Conservation (phyloP, 768 basidiomycete species). For the Boletus rubescentipes region DNA sequence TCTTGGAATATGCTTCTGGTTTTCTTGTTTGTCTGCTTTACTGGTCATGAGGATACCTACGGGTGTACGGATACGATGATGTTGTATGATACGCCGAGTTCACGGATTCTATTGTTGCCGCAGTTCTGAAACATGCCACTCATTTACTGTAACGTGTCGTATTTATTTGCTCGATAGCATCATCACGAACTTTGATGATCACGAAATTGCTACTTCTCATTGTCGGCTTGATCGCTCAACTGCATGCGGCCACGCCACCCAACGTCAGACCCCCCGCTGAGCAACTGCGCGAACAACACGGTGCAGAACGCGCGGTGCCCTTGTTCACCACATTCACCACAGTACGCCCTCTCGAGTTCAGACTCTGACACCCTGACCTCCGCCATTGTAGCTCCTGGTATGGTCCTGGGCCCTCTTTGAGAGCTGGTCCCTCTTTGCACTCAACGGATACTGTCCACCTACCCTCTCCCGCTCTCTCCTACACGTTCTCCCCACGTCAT, state of each 20-base stretch:
- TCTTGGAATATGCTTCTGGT: too few species aligned
- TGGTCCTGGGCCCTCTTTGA: slow-evolving; percentile 13
- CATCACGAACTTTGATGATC: background rate
- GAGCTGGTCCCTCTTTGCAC: background rate
- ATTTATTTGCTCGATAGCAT: too few species aligned
- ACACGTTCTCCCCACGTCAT: background rate
- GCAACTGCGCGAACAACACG: slow-evolving; percentile 13
- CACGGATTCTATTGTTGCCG: too few species aligned
- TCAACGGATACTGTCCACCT: background rate
- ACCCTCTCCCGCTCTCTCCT: background rate
- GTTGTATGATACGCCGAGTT: too few species aligned
- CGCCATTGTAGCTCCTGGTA: background rate
- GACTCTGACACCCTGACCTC: background rate
- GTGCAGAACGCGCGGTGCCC: background rate
- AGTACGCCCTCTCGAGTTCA: background rate
- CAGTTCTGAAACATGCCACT: too few species aligned
- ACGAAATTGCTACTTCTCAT: slow-evolving; percentile 9
- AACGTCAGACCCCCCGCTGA: slow-evolving; percentile 11
- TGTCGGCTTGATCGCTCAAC: background rate
- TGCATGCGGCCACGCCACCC: slow-evolving; percentile 11
- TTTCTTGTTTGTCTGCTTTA: background rate
- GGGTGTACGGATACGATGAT: too few species aligned
- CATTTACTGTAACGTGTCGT: too few species aligned
- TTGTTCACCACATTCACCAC: background rate
- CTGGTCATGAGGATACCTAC: too few species aligned